These are phyloP conservation scores for Brasenia schreberi DNA, from an alignment of 164 flowering plant species.

Conservation along the genomic window DNA sequence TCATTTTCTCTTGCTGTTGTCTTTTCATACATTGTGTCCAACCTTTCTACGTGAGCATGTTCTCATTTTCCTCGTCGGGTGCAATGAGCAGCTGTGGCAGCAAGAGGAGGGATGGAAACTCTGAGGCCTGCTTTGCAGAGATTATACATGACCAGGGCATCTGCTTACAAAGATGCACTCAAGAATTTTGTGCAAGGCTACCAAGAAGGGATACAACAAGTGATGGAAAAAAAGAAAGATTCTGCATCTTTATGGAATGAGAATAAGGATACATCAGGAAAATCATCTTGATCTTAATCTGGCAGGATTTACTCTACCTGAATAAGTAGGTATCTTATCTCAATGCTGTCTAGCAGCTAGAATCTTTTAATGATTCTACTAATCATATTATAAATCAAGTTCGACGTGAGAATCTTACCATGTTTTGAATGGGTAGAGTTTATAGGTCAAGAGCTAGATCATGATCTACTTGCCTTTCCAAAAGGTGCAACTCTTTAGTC, in stretches of 20 bases:
- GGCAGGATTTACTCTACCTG: too few species aligned
- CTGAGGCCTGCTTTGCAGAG: slow-evolving; percentile 78
- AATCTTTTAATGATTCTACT: not conserved
- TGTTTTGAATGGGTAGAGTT: not conserved
- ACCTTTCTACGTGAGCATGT: too few species aligned
- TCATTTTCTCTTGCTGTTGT: too few species aligned
- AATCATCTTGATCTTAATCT: slow-evolving; percentile 14
- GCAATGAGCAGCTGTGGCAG: slow-evolving; percentile 60
- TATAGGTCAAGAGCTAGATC: not conserved
- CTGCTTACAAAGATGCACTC: slow-evolving; percentile 80
- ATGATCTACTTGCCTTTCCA: not conserved
- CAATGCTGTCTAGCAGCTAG: not conserved
- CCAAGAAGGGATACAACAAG: slow-evolving; percentile 78
- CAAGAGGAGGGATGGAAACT: slow-evolving; percentile 96
- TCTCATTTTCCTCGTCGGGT: not conserved
- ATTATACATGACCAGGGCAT: slow-evolving; percentile 83
- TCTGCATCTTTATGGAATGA: slow-evolving; percentile 13
- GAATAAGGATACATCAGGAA: slow-evolving; percentile 21
- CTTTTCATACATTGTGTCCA: too few species aligned
- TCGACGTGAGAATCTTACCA: not conserved
- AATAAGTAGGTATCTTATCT: not conserved
- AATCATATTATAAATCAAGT: not conserved
- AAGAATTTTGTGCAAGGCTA: slow-evolving; percentile 74
- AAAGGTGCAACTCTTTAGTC: not conserved
- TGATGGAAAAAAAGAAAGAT: slow-evolving; percentile 52